phyloP scores from a whole-genome alignment of 441 rosid species.

The Euphorbia schlechtendalii region DNA sequence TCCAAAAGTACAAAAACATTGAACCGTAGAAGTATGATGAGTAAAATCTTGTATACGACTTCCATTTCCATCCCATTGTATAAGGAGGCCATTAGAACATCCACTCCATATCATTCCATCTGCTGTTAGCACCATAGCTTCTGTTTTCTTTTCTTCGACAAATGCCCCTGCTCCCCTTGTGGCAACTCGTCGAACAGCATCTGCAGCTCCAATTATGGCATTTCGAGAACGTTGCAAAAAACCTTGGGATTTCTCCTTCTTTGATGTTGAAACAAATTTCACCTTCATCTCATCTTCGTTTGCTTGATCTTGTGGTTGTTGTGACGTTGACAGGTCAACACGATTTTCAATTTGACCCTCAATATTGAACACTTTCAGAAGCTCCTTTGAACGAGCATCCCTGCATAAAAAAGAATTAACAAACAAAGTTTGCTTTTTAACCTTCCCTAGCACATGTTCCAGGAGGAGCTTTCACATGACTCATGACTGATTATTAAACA shows the following conservation, averaged over 20 bases:
- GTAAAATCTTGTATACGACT: conserved; percentile 68
- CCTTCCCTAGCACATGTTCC: not conserved
- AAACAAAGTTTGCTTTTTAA: not conserved
- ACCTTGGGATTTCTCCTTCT: conserved; percentile 90
- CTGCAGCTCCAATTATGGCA: conserved; percentile 99
- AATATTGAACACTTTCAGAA: conserved; percentile 73
- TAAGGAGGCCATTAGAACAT: conserved; percentile 70
- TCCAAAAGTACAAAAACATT: conserved; percentile 83
- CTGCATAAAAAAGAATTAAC: conserved; percentile 30
- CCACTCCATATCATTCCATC: conserved; percentile 98
- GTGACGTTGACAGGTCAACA: conserved; percentile 44
- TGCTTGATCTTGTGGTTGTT: conserved; percentile 43
- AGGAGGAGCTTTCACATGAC: not conserved
- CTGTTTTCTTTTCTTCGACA: conserved; percentile 83
- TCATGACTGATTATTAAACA: not conserved
- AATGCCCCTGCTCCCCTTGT: conserved; percentile 82
- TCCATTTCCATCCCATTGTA: conserved; percentile 93
- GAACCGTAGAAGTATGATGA: conserved; percentile 68
- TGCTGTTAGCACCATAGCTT: conserved; percentile 63
- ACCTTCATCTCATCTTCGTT: conserved; percentile 78
- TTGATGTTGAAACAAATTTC: conserved; percentile 57
- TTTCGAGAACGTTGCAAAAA: conserved; percentile 92
- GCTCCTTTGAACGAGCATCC: conserved; percentile 94
- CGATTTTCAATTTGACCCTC: conserved; percentile 92
- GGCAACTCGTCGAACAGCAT: conserved; percentile 91